Evolutionary conservation across 1,284 basidiomycete species (phyloP).

Genomic region (Ustilago trichophora): DNA sequence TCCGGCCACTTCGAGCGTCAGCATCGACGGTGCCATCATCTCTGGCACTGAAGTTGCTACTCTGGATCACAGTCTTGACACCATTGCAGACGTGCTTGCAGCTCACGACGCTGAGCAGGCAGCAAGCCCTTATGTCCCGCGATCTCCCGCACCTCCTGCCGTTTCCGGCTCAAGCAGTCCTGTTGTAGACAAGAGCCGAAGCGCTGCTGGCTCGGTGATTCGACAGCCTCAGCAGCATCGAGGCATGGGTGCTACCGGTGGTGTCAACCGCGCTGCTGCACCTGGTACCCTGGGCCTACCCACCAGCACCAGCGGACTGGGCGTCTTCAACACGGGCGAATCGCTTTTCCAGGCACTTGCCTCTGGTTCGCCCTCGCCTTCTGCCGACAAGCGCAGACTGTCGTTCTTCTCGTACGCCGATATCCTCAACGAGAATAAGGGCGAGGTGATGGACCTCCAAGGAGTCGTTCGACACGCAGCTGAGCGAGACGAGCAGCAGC

Average conservation of each 20-base stretch:
- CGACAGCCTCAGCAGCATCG: constrained; percentile 34
- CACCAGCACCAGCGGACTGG: constrained; percentile 28
- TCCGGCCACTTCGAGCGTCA: constrained; percentile 52
- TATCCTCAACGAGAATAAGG: constrained; percentile 58
- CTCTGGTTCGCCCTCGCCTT: constrained; percentile 36
- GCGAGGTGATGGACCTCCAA: constrained; percentile 55
- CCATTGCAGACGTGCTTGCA: constrained; percentile 54
- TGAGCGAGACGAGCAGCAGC: constrained; percentile 48
- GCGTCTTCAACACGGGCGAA: constrained; percentile 41
- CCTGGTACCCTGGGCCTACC: constrained; percentile 24
- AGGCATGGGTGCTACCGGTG: constrained; percentile 14
- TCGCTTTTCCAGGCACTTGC: constrained; percentile 38
- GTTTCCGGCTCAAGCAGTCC: constrained; percentile 31
- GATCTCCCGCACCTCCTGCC: constrained; percentile 27
- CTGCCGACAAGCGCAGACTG: constrained; percentile 54
- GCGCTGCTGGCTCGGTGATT: constrained; percentile 12
- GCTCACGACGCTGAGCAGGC: constrained; percentile 48
- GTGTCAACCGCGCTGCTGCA: constrained; percentile 13
- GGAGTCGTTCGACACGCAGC: constrained; percentile 44
- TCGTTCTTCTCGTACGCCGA: constrained; percentile 63
- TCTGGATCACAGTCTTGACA: constrained; percentile 53
- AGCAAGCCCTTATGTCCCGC: constrained; percentile 45
- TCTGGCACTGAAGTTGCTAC: constrained; percentile 54
- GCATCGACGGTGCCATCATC: constrained; percentile 65
- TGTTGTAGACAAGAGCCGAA: constrained; percentile 20